Base-by-base conservation (phyloP, 2,329 filamentous ascomycete species). In the Plectosphaerella plurivora region DNA sequence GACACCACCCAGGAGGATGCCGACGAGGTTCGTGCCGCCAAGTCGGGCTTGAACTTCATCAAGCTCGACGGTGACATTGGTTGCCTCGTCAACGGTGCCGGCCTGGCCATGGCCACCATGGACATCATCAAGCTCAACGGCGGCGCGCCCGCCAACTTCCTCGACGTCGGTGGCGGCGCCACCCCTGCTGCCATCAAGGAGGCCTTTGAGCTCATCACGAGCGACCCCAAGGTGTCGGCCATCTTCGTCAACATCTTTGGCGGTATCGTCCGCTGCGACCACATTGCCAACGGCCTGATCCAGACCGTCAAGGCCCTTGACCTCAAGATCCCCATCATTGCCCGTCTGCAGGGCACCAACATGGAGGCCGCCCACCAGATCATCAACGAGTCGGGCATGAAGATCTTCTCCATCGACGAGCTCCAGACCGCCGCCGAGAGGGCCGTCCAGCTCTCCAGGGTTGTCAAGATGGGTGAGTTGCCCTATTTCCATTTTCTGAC, bases 181-280 rank as follows among this genome's bases (percentile, higher is more conserved):
- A 99, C 94, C 55, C 92, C 94, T 35, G 88, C 92, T 61, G 94
- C 94, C 65, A 99, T 99, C 77, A 90, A 91, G 79, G 88, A 94
- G 75, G 94, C 94, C 61, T 99, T 99, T 69, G 92, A 96, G 73
- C 89, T 99, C 66, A 99, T 99, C 79, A 99, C 94, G 64, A 94
- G 88, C 75, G 94, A 99, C 74, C 86, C 91, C 68, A 97, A 97
- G 83, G 94, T 99, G 61, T 93, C 92, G 49, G 94, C 94, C 66
- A 94, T 99, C 78, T 99, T 99, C 65, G 94, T 99, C 79, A 99
- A 99, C 84, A 99, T 99, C 74, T 99, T 99, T 70, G 94, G 94
- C 70, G 94, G 94, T 77, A 99, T 99, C 64, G 94, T 99, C 63
- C 86, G 94, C 66, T 99, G 94, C 72, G 94, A 99, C 72, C 91